Percentiles rank a stretch among this genome's conserved stretches.
phyloP scores from a whole-genome alignment of 2,329 filamentous ascomycete species.

The Exophiala viscosa region DNA sequence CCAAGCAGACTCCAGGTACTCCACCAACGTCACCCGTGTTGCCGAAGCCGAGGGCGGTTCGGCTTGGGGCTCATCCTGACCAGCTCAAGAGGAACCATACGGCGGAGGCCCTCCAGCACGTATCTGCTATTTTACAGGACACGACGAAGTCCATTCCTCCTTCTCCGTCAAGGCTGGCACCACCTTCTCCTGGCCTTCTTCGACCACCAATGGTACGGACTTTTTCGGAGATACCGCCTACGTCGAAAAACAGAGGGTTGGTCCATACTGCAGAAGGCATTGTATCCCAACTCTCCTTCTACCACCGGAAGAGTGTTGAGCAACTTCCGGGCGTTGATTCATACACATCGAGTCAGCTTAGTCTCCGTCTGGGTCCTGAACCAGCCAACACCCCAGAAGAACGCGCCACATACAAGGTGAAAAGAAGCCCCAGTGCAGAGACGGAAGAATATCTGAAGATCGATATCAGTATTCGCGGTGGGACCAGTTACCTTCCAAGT shows the following conservation, averaged over 20 bases:
- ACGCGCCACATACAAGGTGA: constrained; percentile 27
- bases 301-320: constrained; percentile 4
- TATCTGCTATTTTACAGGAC: constrained; percentile 22
- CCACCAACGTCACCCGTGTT: neutral
- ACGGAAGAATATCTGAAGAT: constrained; percentile 29
- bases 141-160: neutral
- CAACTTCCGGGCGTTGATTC: constrained; percentile 10
- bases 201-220: constrained; percentile 11
- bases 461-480: constrained; percentile 28
- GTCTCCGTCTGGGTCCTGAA: constrained; percentile 18
- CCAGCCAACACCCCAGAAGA: constrained; percentile 28
- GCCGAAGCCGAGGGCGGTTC: neutral
- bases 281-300: neutral
- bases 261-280: constrained; percentile 8
- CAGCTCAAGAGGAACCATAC: constrained; percentile 23
- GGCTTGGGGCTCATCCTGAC: constrained; percentile 17
- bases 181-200: constrained; percentile 2
- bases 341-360: constrained; percentile 25
- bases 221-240: constrained; percentile 9
- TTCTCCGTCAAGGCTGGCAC: neutral
- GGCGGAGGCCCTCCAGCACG: constrained; percentile 17
- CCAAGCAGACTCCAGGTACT: neutral
- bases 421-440: constrained; percentile 26
- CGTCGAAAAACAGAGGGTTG: neutral
- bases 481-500: constrained; percentile 29